These are phyloP conservation scores for Penicillium sp. DNA, from an alignment of 2,329 filamentous ascomycete genomes.

Conservation along the genomic window DNA sequence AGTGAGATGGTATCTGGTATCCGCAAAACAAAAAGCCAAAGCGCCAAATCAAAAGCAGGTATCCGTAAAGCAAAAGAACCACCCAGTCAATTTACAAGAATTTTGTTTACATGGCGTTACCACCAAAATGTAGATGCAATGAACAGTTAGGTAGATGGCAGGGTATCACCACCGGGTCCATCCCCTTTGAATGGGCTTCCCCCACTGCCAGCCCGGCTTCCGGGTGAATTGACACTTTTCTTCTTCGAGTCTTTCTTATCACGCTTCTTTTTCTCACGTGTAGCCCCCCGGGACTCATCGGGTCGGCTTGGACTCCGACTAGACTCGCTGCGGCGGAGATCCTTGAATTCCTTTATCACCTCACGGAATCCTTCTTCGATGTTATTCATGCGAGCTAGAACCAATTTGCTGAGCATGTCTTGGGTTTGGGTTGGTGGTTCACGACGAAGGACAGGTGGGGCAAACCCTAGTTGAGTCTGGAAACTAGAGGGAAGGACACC, in stretches of 20 bases:
- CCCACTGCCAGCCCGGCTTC: constrained; percentile 23
- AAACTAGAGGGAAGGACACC: constrained; percentile 71
- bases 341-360: constrained; percentile 76
- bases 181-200: constrained; percentile 5
- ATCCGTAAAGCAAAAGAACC: not conserved
- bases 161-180: not conserved
- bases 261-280: constrained; percentile 29
- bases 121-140: not conserved
- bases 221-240: constrained; percentile 9
- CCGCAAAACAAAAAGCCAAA: not conserved
- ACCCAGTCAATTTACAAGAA: not conserved
- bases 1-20: constrained; percentile 6
- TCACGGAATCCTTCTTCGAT: constrained; percentile 88
- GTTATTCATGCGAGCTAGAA: constrained; percentile 87
- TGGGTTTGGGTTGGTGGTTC: constrained; percentile 54
- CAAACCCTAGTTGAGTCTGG: constrained; percentile 75
- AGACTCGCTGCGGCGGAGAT: constrained; percentile 49
- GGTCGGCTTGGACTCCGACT: constrained; percentile 30
- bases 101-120: not conserved
- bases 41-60: not conserved
- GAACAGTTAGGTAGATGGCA: not conserved
- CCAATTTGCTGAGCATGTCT: constrained; percentile 72
- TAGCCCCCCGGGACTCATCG: constrained; percentile 24
- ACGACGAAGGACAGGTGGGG: constrained; percentile 59
- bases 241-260: constrained; percentile 29